Conservation (phyloP, 768 basidiomycete species). For the Agaricus sinodeliciosus region DNA sequence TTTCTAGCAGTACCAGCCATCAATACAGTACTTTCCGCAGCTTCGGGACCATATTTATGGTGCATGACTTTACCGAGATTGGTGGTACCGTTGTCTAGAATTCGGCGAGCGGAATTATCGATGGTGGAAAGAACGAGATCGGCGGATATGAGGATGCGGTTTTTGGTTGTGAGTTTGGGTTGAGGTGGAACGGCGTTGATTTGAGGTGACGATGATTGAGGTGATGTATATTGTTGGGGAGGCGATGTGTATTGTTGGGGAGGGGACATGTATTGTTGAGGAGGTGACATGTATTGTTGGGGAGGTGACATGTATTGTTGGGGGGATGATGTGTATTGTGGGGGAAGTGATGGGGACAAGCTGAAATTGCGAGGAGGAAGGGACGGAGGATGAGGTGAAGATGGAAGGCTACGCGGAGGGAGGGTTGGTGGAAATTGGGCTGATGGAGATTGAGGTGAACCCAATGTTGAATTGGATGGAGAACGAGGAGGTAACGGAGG, state of each 20-base stretch:
- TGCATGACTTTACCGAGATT: slow-evolving; percentile 43
- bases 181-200: slow-evolving; percentile 20
- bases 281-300: too few species aligned
- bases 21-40: slow-evolving; percentile 50
- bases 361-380: background rate
- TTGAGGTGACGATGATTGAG: slow-evolving; percentile 20
- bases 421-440: background rate
- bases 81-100: slow-evolving; percentile 45
- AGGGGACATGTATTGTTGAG: too few species aligned
- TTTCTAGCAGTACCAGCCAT: slow-evolving; percentile 64
- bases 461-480: background rate
- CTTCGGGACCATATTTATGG: slow-evolving; percentile 61
- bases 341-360: too few species aligned
- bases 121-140: slow-evolving; percentile 61
- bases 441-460: background rate
- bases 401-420: background rate
- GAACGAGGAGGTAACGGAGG: slow-evolving; percentile 8
- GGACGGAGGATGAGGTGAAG: slow-evolving; percentile 1
- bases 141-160: slow-evolving; percentile 52
- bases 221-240: background rate
- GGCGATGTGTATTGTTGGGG: background rate
- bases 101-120: slow-evolving; percentile 47
- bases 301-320: too few species aligned
- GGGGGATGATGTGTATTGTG: too few species aligned
- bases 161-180: slow-evolving; percentile 35